Base-by-base conservation (phyloP, 768 basidiomycete genomes). In the Candolleomyces eurysporus region DNA sequence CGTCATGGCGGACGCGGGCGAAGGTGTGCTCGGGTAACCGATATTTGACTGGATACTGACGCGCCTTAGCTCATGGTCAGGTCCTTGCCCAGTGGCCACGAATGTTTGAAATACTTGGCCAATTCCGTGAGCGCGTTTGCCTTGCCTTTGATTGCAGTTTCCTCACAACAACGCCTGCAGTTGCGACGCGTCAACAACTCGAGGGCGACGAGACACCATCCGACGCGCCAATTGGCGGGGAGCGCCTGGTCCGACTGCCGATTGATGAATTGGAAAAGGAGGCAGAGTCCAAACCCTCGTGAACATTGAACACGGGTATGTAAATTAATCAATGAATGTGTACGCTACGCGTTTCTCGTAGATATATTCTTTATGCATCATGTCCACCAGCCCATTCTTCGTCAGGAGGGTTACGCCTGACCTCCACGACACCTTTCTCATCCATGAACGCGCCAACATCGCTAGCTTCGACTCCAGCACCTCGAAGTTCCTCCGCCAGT, bases 31-130 rank as follows among this genome's bases (percentile, higher is more conserved):
- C 39, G 21, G 30, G 48, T 36, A 60, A 64, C 64, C 40, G 17
- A 16, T 19, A 21, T 50, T 36, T 32, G 14, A 19, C 50, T 60
- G 19, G 26, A 63, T 55, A 10, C 17, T 36, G 36, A 36, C 36
- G 42, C 52, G 22, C 32, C 51, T 21, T 54, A 91, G 90, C 88
- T 39, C 87, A 89, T 63, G 90, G 90, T 10, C 84, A 91, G 68
- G 89, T 92, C 4, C 81, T 91, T 26, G 85, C 85, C 60, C 89
- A 91, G 63, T 92, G 90, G 90, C 88, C 89, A 10, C 85, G 84
- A 69, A 92, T 92, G 91, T 92, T 92, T 67, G 82, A 85, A 65
- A 90, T 90, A 57, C 75, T 92, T 53, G 82, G 75, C 60, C 76
- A 86, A 61, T 92, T 91, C 69, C 67, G 91, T 92, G 66, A 67